These are phyloP conservation scores for Globisporangium ultimum DNA, from an alignment of 352 stramenopile species.

Conservation along the genomic window DNA sequence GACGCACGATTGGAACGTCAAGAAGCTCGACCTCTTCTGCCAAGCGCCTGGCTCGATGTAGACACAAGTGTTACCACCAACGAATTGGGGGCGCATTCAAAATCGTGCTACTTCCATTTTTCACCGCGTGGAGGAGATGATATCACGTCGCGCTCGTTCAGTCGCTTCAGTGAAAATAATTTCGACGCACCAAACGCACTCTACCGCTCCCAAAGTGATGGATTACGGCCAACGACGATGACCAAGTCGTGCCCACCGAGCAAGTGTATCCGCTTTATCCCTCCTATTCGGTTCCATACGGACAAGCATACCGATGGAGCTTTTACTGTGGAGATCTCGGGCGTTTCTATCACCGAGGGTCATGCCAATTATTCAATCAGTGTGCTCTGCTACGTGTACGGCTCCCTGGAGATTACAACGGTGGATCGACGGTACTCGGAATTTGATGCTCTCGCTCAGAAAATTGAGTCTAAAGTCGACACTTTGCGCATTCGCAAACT, in stretches of 20 bases:
- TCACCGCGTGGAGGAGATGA: slow-evolving; percentile 21
- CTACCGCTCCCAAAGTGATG: slow-evolving; percentile 18
- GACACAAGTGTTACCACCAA: slow-evolving; percentile 16
- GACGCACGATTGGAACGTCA: slow-evolving; percentile 64
- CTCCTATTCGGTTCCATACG: slow-evolving; percentile 43
- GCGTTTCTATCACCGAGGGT: slow-evolving; percentile 40
- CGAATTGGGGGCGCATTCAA: slow-evolving; percentile 20
- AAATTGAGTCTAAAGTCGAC: slow-evolving; percentile 55
- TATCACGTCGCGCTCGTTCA: slow-evolving; percentile 18
- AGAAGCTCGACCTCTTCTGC: slow-evolving; percentile 38
- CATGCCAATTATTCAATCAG: slow-evolving; percentile 61
- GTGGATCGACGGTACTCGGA: slow-evolving; percentile 70
- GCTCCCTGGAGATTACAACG: slow-evolving; percentile 34
- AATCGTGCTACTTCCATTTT: slow-evolving; percentile 27
- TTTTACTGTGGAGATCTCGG: slow-evolving; percentile 73
- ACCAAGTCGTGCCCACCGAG: slow-evolving; percentile 6
- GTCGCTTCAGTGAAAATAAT: slow-evolving; percentile 24
- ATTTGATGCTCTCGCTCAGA: slow-evolving; percentile 51
- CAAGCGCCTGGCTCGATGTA: slow-evolving; percentile 59
- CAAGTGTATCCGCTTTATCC: slow-evolving; percentile 63
- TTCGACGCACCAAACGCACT: slow-evolving; percentile 15
- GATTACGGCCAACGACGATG: slow-evolving; percentile 8
- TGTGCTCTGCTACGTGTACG: slow-evolving; percentile 47
- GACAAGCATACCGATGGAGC: slow-evolving; percentile 40
- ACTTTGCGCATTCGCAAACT: slow-evolving; percentile 39